Evolutionary conservation across 1,139 yeast genomes (phyloP).

Genomic region (Candida freyschussii): DNA sequence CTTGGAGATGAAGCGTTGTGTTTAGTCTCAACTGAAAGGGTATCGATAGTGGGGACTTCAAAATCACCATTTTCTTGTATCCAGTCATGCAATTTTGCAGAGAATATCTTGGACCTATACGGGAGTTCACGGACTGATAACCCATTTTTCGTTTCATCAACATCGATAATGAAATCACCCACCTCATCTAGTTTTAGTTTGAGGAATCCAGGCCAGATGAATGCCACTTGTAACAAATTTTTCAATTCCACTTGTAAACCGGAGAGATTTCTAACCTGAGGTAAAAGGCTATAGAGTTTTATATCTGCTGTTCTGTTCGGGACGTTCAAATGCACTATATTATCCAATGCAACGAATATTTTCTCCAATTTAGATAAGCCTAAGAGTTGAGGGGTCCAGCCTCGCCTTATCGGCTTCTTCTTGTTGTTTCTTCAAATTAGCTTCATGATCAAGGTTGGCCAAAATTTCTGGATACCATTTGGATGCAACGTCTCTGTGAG

Average conservation of each 20-base stretch:
- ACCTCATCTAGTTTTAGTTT: slow-evolving; percentile 14
- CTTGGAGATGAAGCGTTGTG: slow-evolving; percentile 1
- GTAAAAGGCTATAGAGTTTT: slow-evolving; percentile 11
- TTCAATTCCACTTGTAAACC: slow-evolving; percentile 7
- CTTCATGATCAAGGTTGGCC: slow-evolving; percentile 8
- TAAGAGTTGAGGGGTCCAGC: slow-evolving; percentile 3
- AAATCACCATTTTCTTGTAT: slow-evolving; percentile 2
- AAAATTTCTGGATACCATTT: slow-evolving; percentile 53
- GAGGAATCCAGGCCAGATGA: slow-evolving; percentile 20
- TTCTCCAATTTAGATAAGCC: slow-evolving; percentile 14
- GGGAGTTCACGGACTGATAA: slow-evolving; percentile 8
- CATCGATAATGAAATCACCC: slow-evolving; percentile 20
- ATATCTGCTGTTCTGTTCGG: slow-evolving; percentile 18
- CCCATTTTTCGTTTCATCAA: slow-evolving; percentile 11
- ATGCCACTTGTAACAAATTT: slow-evolving; percentile 16
- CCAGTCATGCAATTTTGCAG: slow-evolving; percentile 14
- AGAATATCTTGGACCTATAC: slow-evolving; percentile 10
- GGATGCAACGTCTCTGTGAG: slow-evolving; percentile 56
- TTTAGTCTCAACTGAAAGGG: slow-evolving; percentile 1
- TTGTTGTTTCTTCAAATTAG: slow-evolving; percentile 2
- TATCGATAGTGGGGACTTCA: slow-evolving; percentile 12
- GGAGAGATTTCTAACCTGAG: slow-evolving; percentile 14
- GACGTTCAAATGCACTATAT: slow-evolving; percentile 14
- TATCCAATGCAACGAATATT: slow-evolving; percentile 19
- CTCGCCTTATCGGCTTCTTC: not conserved